Conservation (phyloP, 129 eudicot genomes). For the Flaveria ramosissima region DNA sequence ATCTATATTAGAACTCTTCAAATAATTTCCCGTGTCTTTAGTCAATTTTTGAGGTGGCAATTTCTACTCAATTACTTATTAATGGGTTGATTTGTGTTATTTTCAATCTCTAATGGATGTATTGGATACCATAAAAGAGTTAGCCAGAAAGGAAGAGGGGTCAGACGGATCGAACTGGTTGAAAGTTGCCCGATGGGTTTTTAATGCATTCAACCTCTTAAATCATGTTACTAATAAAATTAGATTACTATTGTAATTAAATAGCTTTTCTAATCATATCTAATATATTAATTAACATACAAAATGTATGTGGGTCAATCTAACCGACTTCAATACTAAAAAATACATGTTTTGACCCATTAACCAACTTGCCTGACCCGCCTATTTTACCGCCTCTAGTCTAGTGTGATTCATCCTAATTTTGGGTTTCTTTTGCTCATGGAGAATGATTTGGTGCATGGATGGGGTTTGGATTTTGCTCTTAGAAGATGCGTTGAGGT, state of each 20-base stretch:
- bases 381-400: not conserved
- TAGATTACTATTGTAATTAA: not conserved
- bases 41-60: not conserved
- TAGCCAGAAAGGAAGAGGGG: not conserved
- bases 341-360: not conserved
- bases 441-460: slow-evolving; percentile 96
- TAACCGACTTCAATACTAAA: not conserved
- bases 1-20: not conserved
- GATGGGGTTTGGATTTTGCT: slow-evolving; percentile 98
- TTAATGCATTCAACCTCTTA: not conserved
- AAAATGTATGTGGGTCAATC: not conserved
- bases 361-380: not conserved
- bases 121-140: not conserved
- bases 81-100: not conserved
- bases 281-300: not conserved
- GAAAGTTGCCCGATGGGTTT: not conserved
- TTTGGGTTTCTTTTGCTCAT: slow-evolving; percentile 17
- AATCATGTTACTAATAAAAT: not conserved
- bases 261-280: not conserved
- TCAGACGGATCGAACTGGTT: not conserved
- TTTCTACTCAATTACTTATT: not conserved
- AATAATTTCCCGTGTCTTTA: not conserved
- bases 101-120: no score
- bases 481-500: slow-evolving; percentile 92
- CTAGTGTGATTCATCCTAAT: not conserved